Evolutionary conservation across 352 stramenopile genomes (phyloP), one percentile per base, ranked within the genome.

Genomic region (Phytophthora rubi): DNA sequence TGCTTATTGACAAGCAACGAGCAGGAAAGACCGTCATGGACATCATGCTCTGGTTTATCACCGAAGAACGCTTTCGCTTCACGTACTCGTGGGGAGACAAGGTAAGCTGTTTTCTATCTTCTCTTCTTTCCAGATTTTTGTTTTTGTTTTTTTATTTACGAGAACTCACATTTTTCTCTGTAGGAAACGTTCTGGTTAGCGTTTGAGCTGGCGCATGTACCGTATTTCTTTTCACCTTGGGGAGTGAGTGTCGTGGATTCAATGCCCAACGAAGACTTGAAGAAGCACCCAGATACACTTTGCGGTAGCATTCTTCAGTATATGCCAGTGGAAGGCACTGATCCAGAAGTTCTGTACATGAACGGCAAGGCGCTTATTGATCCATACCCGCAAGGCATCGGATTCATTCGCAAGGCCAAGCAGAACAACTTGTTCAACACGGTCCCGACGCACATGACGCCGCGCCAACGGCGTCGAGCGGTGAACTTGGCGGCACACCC

Each of bases 401-500:
- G 81, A 7, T 88, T 82, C 23, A 70, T 87, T 42, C 69, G 30
- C 16, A 78, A 66, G 12, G 59, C 64, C 0, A 54, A 59, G 15
- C 54, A 65, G 13, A 87, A 88, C 63, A 71, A 68, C 13, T 45
- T 86, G 48, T 86, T 77, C 65, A 87, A 88, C 54, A 52, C 62
- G 6, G 57, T 79, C 8, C 82, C 80, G 47, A 88, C 69, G 0
- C 78, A 91, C 53, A 69, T 93, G 51, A 82, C 71, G n/a, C 84
- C 84, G 18, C 73, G 72, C 6, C 70, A 83, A 65, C 52, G 21
- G 1, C 79, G 80, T 10, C 61, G 10, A 23, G 21, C 63, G 30
- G 47, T 64, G 39, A 67, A 70, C 16, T 53, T 30, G 55, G n/a
- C 28, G 13, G 55, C 39, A 10, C 53, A 74, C 47, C 53, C 39